Conservation (phyloP, 164 flowering plant genomes). For the Brasenia schreberi region DNA sequence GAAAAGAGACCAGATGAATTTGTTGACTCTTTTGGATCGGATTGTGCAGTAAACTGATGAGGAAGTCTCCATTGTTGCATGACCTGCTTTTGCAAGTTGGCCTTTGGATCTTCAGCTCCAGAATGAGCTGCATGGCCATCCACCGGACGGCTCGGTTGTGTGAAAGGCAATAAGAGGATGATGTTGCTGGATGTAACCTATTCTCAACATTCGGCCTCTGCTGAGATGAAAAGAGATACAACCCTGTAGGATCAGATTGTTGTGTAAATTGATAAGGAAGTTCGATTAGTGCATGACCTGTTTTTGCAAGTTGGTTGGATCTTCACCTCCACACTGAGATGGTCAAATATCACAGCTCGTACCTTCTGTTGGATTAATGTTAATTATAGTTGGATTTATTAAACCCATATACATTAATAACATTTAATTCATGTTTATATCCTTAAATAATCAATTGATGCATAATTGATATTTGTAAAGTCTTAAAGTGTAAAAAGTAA, state of each 20-base stretch:
- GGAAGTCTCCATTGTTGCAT: slow-evolving; percentile 2
- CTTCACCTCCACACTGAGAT: slow-evolving; percentile 18
- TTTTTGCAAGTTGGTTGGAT: slow-evolving; percentile 1
- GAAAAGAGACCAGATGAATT: background rate
- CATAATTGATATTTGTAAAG: too few relatives aligned
- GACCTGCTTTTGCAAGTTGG: background rate
- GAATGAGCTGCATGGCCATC: too few relatives aligned
- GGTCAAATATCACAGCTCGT: slow-evolving; percentile 10
- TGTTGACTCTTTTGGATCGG: background rate
- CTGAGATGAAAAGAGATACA: background rate
- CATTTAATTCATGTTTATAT: too few relatives aligned
- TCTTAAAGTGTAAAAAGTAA: too few relatives aligned
- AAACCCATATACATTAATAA: too few relatives aligned
- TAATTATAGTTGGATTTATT: too few relatives aligned
- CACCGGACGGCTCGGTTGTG: too few relatives aligned
- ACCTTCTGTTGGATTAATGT: too few relatives aligned
- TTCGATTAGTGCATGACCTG: slow-evolving; percentile 1
- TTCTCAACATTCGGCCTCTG: background rate
- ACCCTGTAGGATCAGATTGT: background rate
- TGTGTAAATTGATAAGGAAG: background rate
- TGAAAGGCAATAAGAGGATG: slow-evolving; percentile 3
- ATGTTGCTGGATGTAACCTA: background rate
- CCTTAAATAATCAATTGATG: too few relatives aligned
- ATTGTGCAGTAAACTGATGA: background rate
- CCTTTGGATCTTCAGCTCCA: slow-evolving; percentile 20